Evolutionary conservation across 306 rosid genomes (phyloP), one percentile per base, ranked within the genome.

Genomic region (Canavalia ensiformis): DNA sequence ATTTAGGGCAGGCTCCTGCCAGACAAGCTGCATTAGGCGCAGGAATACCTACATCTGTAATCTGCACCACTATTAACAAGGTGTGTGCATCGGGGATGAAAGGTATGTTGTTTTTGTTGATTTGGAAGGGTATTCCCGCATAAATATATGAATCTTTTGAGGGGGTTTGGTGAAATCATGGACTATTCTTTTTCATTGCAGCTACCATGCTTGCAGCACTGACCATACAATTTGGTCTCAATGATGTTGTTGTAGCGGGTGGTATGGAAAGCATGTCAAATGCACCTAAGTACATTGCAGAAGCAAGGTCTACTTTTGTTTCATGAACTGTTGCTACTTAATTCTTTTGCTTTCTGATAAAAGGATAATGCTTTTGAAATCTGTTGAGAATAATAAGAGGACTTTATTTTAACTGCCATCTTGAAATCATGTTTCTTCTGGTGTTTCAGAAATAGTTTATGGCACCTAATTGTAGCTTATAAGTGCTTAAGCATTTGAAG

Each of bases 231-330:
- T 69, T 84, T 56, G 97, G 97, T 68, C 13, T 45, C 75, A 88
- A 93, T 75, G 91, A 93, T 64, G 57, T 95, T 57, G 97, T 95
- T 44, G 97, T 95, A 33, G 85, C 85, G 57, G 99, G 97, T 71
- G 99, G 99, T 60, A 95, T 95, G 97, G 99, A 95, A 87, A 95
- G 99, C 88, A 95, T 92, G 99, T 95, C 97, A 33, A 95, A 93
- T 81, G 89, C 91, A 29, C 99, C 99, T 12, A 95, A 95, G 85
- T 93, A 95, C 85, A 83, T 95, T 11, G 81, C 84, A 45, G 88
- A 83, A 84, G 91, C 90, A 71, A 92, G 98, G 98, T 94, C 74
- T 39, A 56, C 71, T 9, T 71, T 84, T 75, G 11, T 57, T 62
- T 55, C 65, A 4, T 68, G 52, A 64, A 75, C 64, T 72, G 25